phyloP scores from a whole-genome alignment of 257 asterid genomes.

The Plantago ovata region DNA sequence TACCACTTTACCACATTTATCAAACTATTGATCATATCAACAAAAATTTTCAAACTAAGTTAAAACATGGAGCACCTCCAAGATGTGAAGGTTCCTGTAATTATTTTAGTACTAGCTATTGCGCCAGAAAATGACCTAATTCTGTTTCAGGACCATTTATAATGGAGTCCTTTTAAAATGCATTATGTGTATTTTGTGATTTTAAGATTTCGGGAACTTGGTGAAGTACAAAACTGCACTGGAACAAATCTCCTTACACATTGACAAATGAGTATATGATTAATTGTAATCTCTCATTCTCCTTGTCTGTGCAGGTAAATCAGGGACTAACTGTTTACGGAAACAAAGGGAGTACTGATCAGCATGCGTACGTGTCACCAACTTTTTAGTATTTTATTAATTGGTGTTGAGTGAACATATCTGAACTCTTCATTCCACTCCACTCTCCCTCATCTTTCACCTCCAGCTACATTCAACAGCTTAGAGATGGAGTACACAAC shows the following conservation, averaged over 20 bases:
- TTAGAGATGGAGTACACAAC: slow-evolving; percentile 96
- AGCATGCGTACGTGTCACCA: slow-evolving; percentile 77
- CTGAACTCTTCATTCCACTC: slow-evolving; percentile 19
- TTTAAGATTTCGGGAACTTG: too few relatives aligned
- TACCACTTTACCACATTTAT: neutral
- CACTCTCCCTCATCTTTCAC: neutral
- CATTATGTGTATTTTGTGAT: too few relatives aligned
- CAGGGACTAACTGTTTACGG: slow-evolving; percentile 96
- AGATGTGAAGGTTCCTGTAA: too few relatives aligned
- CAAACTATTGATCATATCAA: neutral
- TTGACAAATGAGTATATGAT: neutral
- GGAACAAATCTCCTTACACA: too few relatives aligned
- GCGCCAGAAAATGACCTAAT: too few relatives aligned
- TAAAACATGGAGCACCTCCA: too few relatives aligned
- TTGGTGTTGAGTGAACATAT: slow-evolving; percentile 16
- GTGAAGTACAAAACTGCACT: too few relatives aligned
- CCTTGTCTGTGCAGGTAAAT: slow-evolving; percentile 56
- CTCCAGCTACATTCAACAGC: slow-evolving; percentile 92
- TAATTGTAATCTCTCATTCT: neutral
- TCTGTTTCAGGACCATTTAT: too few relatives aligned
- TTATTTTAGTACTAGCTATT: too few relatives aligned
- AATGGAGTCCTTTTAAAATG: too few relatives aligned
- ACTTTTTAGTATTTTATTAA: slow-evolving; percentile 14
- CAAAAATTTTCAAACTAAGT: too few relatives aligned
- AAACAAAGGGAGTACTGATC: slow-evolving; percentile 99